phyloP scores from a whole-genome alignment of 768 basidiomycete species.

The Suillus tomentosus region DNA sequence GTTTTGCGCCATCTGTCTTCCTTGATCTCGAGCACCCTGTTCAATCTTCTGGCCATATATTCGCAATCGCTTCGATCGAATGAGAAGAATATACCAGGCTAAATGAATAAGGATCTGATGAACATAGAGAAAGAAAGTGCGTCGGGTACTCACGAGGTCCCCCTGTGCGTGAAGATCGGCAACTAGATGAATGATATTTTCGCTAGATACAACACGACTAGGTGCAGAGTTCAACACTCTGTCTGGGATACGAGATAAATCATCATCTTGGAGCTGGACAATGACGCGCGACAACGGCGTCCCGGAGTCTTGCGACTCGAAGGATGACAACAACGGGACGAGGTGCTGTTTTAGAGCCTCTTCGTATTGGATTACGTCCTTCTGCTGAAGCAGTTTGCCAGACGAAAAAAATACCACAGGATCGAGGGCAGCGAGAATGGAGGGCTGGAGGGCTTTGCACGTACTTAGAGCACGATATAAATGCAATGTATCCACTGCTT shows the following conservation, averaged over 20 bases:
- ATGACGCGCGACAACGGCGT: slow-evolving; percentile 44
- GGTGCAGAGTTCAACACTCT: slow-evolving; percentile 37
- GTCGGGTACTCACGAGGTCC: slow-evolving; percentile 49
- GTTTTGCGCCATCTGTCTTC: slow-evolving; percentile 53
- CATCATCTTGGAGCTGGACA: slow-evolving; percentile 40
- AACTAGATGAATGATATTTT: slow-evolving; percentile 53
- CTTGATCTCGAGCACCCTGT: slow-evolving; percentile 37
- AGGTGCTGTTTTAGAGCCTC: slow-evolving; percentile 48
- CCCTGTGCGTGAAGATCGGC: slow-evolving; percentile 57
- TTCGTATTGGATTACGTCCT: slow-evolving; percentile 64
- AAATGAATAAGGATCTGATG: neutral
- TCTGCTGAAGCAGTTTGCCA: slow-evolving; percentile 50
- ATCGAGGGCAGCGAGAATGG: slow-evolving; percentile 33
- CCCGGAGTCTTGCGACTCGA: slow-evolving; percentile 35
- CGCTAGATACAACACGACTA: slow-evolving; percentile 30
- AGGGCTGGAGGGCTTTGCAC: slow-evolving; percentile 25
- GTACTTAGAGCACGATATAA: slow-evolving; percentile 49
- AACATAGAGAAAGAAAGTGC: neutral
- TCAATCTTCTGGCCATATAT: slow-evolving; percentile 54
- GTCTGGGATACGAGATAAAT: slow-evolving; percentile 26
- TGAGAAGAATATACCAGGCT: slow-evolving; percentile 71
- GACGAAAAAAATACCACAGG: slow-evolving; percentile 49
- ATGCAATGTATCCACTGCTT: slow-evolving; percentile 55
- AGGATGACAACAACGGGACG: slow-evolving; percentile 35
- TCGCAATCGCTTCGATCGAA: slow-evolving; percentile 66